phyloP scores from a whole-genome alignment of 306 rosid species.

The Vachellia collinsii region DNA sequence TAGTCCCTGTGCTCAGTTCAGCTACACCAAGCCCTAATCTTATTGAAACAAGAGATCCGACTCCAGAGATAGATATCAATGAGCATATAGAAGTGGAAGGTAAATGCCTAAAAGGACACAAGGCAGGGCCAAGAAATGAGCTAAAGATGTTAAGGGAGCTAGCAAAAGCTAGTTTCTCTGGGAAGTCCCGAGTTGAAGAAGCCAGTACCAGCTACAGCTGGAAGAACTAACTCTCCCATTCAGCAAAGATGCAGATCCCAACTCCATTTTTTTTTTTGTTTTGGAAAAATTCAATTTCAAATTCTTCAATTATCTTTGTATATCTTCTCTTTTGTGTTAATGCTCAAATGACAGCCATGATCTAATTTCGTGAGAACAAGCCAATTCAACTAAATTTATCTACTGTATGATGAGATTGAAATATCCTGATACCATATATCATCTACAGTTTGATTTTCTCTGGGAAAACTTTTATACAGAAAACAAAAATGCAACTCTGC shows the following conservation, averaged over 20 bases:
- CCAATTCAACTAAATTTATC: background rate
- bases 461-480: background rate
- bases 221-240: background rate
- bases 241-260: background rate
- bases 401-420: background rate
- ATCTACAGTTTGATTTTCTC: background rate
- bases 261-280: constrained; percentile 13
- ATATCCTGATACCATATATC: background rate
- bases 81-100: constrained; percentile 48
- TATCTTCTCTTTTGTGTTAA: background rate
- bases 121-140: constrained; percentile 49
- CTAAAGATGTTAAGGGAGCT: constrained; percentile 59
- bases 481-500: background rate
- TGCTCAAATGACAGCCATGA: background rate
- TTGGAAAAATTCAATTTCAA: constrained; percentile 14
- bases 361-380: background rate
- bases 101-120: constrained; percentile 48
- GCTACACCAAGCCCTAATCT: constrained; percentile 44
- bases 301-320: constrained; percentile 25
- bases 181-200: constrained; percentile 46
- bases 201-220: constrained; percentile 58
- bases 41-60: constrained; percentile 31
- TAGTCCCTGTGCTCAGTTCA: constrained; percentile 69
- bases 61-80: constrained; percentile 17
- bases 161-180: constrained; percentile 66